Conservation (phyloP, 1,284 basidiomycete genomes). For the Pterulicium gracile region DNA sequence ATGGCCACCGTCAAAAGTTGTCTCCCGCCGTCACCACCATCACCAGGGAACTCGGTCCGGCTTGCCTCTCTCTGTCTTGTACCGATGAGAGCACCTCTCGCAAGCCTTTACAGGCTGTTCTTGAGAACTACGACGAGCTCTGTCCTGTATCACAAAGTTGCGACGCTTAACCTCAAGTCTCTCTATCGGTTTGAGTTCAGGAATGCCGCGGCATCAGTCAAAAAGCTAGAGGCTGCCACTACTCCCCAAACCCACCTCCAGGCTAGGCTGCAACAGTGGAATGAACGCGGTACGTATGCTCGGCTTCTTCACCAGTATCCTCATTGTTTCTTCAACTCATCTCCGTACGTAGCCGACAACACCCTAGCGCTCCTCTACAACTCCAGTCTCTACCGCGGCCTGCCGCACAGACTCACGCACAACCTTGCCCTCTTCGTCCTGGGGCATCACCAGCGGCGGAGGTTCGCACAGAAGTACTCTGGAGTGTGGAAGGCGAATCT, state of each 20-base stretch:
- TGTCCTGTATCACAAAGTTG: slow-evolving; percentile 41
- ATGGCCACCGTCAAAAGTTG: no score
- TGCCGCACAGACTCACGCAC: slow-evolving; percentile 44
- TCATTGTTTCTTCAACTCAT: not conserved
- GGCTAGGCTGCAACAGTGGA: slow-evolving; percentile 1
- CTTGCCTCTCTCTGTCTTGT: not conserved
- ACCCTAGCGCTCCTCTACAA: slow-evolving; percentile 44
- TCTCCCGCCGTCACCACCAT: not conserved
- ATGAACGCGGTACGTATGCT: not conserved
- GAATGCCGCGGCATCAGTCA: slow-evolving; percentile 34
- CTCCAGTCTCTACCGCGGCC: slow-evolving; percentile 44
- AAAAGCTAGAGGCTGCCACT: slow-evolving; percentile 23
- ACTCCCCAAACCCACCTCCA: slow-evolving; percentile 10
- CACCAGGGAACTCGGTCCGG: no score
- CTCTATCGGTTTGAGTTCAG: slow-evolving; percentile 50
- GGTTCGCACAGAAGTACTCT: slow-evolving; percentile 14
- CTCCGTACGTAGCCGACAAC: slow-evolving; percentile 34
- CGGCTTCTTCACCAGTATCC: slow-evolving; percentile 6
- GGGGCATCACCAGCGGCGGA: slow-evolving; percentile 20
- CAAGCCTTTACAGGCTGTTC: slow-evolving; percentile 52
- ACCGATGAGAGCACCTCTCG: no score
- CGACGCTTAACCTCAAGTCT: slow-evolving; percentile 31
- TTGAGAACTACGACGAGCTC: slow-evolving; percentile 48
- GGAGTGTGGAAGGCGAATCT: slow-evolving; percentile 36
- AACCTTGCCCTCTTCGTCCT: slow-evolving; percentile 34